Base-by-base conservation (phyloP, 2,329 filamentous ascomycete species). In the Alternaria solani region DNA sequence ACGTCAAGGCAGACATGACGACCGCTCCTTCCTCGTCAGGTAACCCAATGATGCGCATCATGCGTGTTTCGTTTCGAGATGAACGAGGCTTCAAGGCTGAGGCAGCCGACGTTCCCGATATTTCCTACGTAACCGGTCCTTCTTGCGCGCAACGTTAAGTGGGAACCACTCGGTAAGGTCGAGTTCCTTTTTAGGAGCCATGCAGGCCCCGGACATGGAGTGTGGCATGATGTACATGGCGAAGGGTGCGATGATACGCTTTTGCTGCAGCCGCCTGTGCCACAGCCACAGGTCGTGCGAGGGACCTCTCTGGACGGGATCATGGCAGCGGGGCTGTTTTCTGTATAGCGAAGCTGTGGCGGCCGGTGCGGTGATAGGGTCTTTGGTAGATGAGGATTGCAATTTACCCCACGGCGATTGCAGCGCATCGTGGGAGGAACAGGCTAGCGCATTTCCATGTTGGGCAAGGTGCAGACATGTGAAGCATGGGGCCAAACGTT, bases 201-300 rank as follows among this genome's bases (percentile, higher is more conserved):
- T 63, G 64, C 62, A 55, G 47, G 63, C 63, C 58, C 73, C 68
- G 66, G 68, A 74, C 70, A 61, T 58, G 65, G 62, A 69, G 63
- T 65, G 71, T 65, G 68, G 65, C 73, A 70, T 68, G 62, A 48
- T 57, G 57, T 55, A 47, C 54, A 61, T 48, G 39, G 51, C 44
- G 53, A 51, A 47, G 47, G 18, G 43, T 51, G 32, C 14, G 38
- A 28, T 38, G 18, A 52, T 51, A 58, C 55, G 48, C 56, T 39
- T 34, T 59, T 62, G 62, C 51, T 57, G 56, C 57, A 70, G 57
- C 65, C 68, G 69, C 68, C 62, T 53, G 70, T 72, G 53, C 65
- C 38, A 68, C 55, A 42, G 38, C 36, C 32, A 46, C 18, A 36
- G 46, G 30, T 34, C 6, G 44, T 28, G 20, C 32, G 26, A 43